Conservation (phyloP, 371 early-diverging fungal species). For the Paraphysoderma sedebokerense region DNA sequence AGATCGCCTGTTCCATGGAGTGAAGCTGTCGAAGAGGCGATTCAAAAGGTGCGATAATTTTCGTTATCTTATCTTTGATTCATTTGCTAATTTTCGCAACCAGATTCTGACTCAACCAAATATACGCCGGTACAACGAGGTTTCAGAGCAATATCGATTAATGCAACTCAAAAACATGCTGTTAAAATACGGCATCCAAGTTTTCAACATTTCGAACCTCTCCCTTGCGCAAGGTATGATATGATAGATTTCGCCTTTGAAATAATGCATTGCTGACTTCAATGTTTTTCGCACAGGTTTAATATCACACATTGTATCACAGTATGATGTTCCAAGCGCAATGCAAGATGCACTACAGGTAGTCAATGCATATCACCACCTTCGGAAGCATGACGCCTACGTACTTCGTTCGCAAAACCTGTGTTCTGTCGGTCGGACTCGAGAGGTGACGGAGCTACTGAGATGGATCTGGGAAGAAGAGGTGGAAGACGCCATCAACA, state of each 20-base stretch:
- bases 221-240: conserved; percentile 16
- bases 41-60: too few species aligned
- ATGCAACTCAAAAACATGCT: conserved; percentile 32
- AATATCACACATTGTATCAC: background rate
- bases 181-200: conserved; percentile 20
- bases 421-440: conserved; percentile 9
- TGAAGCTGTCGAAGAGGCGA: background rate
- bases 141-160: conserved; percentile 29
- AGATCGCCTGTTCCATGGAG: too few species aligned
- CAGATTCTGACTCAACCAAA: too few species aligned
- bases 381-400: conserved; percentile 24
- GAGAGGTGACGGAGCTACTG: conserved; percentile 5
- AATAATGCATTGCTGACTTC: background rate
- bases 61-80: too few species aligned
- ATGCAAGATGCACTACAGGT: conserved; percentile 33
- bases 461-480: conserved; percentile 3
- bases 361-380: conserved; percentile 31
- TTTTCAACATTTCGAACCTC: conserved; percentile 27
- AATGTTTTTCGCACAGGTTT: background rate
- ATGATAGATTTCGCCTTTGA: conserved; percentile 9
- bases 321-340: conserved; percentile 13
- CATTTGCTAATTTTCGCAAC: too few species aligned
- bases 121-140: conserved; percentile 10
- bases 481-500: too few species aligned
- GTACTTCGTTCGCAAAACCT: conserved; percentile 19